Evolutionary conservation across 164 flowering plant species (phyloP), one percentile per base, ranked within the genome.

Genomic region (Echeveria elegans): DNA sequence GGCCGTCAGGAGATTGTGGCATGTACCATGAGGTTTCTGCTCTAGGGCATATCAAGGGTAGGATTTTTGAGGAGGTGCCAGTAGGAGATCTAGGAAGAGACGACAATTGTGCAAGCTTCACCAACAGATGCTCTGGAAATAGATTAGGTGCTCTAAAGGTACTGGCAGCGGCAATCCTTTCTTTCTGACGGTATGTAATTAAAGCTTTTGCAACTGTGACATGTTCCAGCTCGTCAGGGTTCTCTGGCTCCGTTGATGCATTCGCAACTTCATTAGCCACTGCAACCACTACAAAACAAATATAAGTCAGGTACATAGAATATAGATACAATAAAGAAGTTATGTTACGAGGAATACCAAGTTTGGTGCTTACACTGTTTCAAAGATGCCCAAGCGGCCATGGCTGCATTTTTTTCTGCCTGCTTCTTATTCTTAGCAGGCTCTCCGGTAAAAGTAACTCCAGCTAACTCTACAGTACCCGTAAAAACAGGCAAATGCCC

Each of bases 331-430:
- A 5, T 8, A 14, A 8, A 43, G 16, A 16, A 43, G 5, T 11
- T 1, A 18, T 40, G 15, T 15, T 10, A 41, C 10, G 3, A 4
- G 16, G 28, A 40, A 16, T 7, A 43, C 1, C 59, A 43, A 43
- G 34, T 36, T 29, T 29, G 37, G 60, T 15, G 30, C 69, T 23
- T 73, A 74, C 77, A 19, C 47, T 67, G 48, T 60, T 74, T 74
- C 66, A 74, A 53, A 65, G 77, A 43, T 64, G 64, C 28, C 77
- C 77, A 74, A 64, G 73, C 73, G 60, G 71, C 50, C 70, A 74
- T 70, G 6, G 77, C 77, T 29, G 77, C 73, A 70, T 68, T 74
- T 45, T 74, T 74, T 64, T 74, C 68, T 32, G 77, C 77, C 67
- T 74, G 77, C 45, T 74, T 74, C 31, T 74, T 70, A 59, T 70